Conservation (phyloP, 345 rosid genomes). For the Acer campestre region DNA sequence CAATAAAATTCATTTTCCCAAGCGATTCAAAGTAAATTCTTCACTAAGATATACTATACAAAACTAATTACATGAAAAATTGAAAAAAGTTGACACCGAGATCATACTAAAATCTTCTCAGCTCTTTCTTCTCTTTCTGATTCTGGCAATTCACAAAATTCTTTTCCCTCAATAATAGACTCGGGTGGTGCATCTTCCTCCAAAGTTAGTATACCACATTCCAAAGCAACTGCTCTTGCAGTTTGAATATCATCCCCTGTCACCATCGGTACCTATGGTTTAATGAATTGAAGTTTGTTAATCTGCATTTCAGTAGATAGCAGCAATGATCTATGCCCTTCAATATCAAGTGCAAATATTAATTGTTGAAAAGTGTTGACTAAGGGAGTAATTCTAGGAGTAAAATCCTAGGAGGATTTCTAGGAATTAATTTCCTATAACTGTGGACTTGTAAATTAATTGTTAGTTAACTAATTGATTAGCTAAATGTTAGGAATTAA, state of each 20-base stretch:
- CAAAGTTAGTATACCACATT: slow-evolving; percentile 81
- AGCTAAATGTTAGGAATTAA: too few species aligned
- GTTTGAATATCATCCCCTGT: slow-evolving; percentile 97
- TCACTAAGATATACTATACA: too few species aligned
- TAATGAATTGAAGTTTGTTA: slow-evolving; percentile 2
- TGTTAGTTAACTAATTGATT: too few species aligned
- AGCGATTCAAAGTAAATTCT: too few species aligned
- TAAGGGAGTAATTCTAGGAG: too few species aligned
- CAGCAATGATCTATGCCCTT: not conserved
- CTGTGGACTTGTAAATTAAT: too few species aligned
- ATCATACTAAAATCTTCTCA: slow-evolving; percentile 78
- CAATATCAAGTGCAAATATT: too few species aligned
- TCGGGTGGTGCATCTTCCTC: slow-evolving; percentile 61
- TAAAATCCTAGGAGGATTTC: too few species aligned
- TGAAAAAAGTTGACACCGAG: not conserved
- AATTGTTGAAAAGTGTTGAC: too few species aligned
- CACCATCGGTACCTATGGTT: slow-evolving; percentile 86
- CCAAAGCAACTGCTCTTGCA: slow-evolving; percentile 93
- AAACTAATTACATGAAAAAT: not conserved
- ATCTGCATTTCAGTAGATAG: not conserved
- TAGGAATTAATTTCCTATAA: too few species aligned
- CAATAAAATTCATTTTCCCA: too few species aligned
- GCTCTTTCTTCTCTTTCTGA: slow-evolving; percentile 67
- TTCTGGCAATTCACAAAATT: slow-evolving; percentile 72
- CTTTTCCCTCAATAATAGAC: slow-evolving; percentile 78